These are phyloP conservation scores for Botryococcus braunii DNA, from an alignment of 163 green algal genomes.

Conservation along the genomic window DNA sequence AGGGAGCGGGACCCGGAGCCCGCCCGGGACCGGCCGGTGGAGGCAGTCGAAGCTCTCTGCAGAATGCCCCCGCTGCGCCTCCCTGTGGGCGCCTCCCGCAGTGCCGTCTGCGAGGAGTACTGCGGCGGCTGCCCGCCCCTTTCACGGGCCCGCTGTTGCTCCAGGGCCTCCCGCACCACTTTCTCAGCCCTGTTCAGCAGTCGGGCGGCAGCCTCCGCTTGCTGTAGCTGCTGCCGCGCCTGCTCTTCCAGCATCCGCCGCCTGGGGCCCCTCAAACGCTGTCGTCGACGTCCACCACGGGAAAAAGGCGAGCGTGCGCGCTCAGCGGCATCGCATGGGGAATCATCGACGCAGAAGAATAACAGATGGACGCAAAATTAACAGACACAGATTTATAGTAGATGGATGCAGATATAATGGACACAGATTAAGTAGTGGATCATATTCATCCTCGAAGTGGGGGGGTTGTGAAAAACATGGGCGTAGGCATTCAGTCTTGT, in stretches of 20 bases:
- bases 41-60: no score
- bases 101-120: not conserved
- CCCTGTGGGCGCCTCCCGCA: not conserved
- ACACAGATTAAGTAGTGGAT: no score
- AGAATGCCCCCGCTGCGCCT: not conserved
- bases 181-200: not conserved
- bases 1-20: no score
- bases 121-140: not conserved
- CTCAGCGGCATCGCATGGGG: not conserved
- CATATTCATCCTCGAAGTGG: no score
- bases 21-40: no score
- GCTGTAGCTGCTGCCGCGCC: not conserved
- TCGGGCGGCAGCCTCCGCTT: not conserved
- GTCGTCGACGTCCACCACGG: not conserved
- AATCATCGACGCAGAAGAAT: not conserved
- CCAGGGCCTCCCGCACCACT: not conserved
- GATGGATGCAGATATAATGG: no score
- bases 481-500: no score
- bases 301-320: not conserved
- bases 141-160: not conserved
- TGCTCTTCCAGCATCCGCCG: not conserved
- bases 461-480: no score
- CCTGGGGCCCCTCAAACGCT: conserved; percentile 1
- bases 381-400: no score
- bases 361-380: no score